Evolutionary conservation across 148 eudicot genomes (phyloP), one percentile per base, ranked within the genome.

Genomic region (Cornus suecica): DNA sequence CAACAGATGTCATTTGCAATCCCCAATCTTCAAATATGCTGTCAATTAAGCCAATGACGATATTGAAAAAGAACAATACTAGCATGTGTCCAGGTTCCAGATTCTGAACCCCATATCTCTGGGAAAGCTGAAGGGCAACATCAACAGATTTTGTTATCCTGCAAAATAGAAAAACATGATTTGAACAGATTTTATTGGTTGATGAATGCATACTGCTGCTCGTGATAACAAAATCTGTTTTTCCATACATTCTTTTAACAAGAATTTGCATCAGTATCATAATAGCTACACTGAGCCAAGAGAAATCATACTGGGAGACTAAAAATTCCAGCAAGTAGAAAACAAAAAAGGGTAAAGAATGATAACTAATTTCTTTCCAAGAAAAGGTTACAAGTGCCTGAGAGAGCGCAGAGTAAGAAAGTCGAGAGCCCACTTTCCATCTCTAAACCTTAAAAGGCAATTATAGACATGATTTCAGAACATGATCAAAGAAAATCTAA

Each of bases 81-180:
- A 76, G 23, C 8, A 69, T 77, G 72, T 65, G 80, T 41, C 83
- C 83, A 65, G 77, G 56, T 18, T 73, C 80, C 63, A 22, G 32
- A 72, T 41, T 48, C 62, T 77, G 77, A 41, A 81, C 26, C 67
- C 76, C 42, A 16, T 69, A 81, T 13, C 73, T 81, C 63, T 76
- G 72, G 66, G 80, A 81, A 58, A 81, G 80, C 80, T 76, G 76
- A 81, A 81, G 80, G 58, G 80, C 74, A 66, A 58, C 73, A 71
- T 81, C 80, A 48, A 81, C 65, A 67, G 76, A 76, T 62, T 67
- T 62, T 51, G 29, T 23, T 63, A 81, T 77, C 80, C 83, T 81
- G 83, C 28, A 60, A 66, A 78, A 37, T 37, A 37, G 42, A 37
- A 37, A 37, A 37, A 10, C 42, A 37, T 37, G 42, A 37, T 6